Percentiles rank a stretch among this genome's conserved stretches.
Evolutionary conservation across 1,284 basidiomycete species (phyloP).

Genomic region (Fomitopsis betulina): DNA sequence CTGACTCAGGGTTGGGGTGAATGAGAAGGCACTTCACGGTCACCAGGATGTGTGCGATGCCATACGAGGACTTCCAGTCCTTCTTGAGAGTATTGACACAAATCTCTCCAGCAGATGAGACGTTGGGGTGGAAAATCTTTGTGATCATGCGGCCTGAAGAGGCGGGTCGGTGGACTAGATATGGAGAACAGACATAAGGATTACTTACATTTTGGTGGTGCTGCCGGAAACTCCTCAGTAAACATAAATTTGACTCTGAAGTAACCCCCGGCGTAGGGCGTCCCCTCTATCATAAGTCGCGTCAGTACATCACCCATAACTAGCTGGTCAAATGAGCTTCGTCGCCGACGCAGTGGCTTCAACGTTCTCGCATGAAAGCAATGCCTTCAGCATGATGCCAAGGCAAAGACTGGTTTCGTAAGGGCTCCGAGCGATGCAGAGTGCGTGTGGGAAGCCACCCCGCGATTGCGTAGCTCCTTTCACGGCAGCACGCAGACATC

Average conservation of each 20-base stretch:
- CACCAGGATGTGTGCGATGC: conserved; percentile 86
- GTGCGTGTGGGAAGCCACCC: background rate
- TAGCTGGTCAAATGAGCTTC: too few relatives aligned
- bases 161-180: background rate
- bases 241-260: conserved; percentile 87
- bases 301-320: too few relatives aligned
- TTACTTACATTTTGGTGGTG: conserved; percentile 84
- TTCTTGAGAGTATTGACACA: conserved; percentile 98
- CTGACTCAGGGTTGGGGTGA: conserved; percentile 94
- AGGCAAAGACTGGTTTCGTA: too few relatives aligned
- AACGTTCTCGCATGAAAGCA: too few relatives aligned
- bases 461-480: background rate
- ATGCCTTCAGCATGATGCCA: too few relatives aligned
- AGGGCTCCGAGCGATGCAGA: too few relatives aligned
- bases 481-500: background rate
- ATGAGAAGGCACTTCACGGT: conserved; percentile 94
- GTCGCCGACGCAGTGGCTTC: too few relatives aligned
- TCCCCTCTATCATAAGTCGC: conserved; percentile 54
- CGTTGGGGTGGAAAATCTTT: conserved; percentile 97
- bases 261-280: conserved; percentile 90
- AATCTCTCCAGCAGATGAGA: conserved; percentile 86
- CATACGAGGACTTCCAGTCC: conserved; percentile 92
- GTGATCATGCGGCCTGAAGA: conserved; percentile 83
- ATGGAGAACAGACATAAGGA: conserved; percentile 2
- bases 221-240: conserved; percentile 84